A percentile compares a stretch with the other conserved stretches of the same genome.
Conservation (phyloP, 192 early-diverging fungal genomes). For the Gonapodya sp. region DNA sequence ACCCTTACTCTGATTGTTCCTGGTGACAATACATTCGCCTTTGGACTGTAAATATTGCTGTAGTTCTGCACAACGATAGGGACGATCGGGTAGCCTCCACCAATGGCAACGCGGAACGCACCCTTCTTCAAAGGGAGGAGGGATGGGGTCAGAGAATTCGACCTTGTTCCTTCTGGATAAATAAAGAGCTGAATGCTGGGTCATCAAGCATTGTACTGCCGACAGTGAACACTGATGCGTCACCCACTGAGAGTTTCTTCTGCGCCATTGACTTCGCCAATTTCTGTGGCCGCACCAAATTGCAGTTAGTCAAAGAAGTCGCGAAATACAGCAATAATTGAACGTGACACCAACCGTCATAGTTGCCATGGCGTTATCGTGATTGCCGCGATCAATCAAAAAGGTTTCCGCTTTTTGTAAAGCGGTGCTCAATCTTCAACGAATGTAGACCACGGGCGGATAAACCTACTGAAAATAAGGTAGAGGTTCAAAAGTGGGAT, state of each 20-base stretch:
- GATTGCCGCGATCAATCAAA: not conserved
- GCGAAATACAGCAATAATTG: not conserved
- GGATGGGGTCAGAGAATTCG: not conserved
- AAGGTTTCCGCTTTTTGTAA: not conserved
- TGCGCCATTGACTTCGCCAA: not conserved
- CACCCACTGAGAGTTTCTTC: not conserved
- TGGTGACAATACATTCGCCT: not conserved
- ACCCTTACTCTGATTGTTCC: not conserved
- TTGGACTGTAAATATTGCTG: not conserved
- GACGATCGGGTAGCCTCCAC: conserved; percentile 11
- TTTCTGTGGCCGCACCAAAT: not conserved
- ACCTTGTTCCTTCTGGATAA: conserved; percentile 5
- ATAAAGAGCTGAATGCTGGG: not conserved
- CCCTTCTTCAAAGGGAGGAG: conserved; percentile 17
- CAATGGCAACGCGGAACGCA: conserved; percentile 13
- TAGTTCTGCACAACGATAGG: conserved; percentile 13
- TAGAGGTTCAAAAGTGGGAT: not conserved
- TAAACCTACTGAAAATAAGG: not conserved
- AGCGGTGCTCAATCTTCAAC: no score
- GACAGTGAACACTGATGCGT: not conserved
- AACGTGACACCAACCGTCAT: not conserved
- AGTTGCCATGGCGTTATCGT: not conserved
- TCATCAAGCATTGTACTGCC: not conserved
- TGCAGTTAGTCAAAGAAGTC: not conserved
- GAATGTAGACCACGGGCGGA: no score